These are phyloP conservation scores for Trypanosoma congolense DNA, from an alignment of 208 protist genomes.

Conservation along the genomic window DNA sequence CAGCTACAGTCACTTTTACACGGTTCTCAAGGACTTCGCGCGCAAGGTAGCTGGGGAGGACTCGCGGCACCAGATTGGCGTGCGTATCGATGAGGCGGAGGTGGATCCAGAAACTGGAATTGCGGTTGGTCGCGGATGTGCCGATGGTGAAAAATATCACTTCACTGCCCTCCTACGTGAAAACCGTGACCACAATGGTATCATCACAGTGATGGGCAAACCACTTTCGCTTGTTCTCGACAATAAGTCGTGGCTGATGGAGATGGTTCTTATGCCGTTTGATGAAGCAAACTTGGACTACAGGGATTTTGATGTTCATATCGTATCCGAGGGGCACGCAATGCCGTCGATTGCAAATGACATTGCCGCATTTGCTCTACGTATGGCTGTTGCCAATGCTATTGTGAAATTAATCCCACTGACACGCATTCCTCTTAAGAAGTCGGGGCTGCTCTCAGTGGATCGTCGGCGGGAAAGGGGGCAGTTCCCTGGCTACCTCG, in stretches of 20 bases:
- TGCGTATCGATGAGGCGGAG: slow-evolving; percentile 85
- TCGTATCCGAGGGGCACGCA: slow-evolving; percentile 78
- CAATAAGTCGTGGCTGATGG: slow-evolving; percentile 87
- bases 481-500: slow-evolving; percentile 80
- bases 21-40: slow-evolving; percentile 81
- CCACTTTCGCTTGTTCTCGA: slow-evolving; percentile 67
- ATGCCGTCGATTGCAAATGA: slow-evolving; percentile 83
- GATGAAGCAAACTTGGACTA: slow-evolving; percentile 83
- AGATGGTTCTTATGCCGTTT: slow-evolving; percentile 87
- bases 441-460: slow-evolving; percentile 81
- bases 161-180: slow-evolving; percentile 78
- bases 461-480: slow-evolving; percentile 73
- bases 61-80: slow-evolving; percentile 84
- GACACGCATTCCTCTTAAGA: slow-evolving; percentile 85
- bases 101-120: slow-evolving; percentile 75
- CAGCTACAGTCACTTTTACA: slow-evolving; percentile 88
- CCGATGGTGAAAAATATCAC: slow-evolving; percentile 82
- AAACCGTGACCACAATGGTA: slow-evolving; percentile 70
- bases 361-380: slow-evolving; percentile 75
- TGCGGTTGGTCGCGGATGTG: slow-evolving; percentile 72
- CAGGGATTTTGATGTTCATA: slow-evolving; percentile 82
- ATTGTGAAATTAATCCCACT: slow-evolving; percentile 81
- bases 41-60: slow-evolving; percentile 86
- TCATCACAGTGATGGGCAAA: slow-evolving; percentile 73
- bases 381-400: slow-evolving; percentile 81